phyloP scores from a whole-genome alignment of 2,329 filamentous ascomycete genomes.

The Ophiobolus disseminans region DNA sequence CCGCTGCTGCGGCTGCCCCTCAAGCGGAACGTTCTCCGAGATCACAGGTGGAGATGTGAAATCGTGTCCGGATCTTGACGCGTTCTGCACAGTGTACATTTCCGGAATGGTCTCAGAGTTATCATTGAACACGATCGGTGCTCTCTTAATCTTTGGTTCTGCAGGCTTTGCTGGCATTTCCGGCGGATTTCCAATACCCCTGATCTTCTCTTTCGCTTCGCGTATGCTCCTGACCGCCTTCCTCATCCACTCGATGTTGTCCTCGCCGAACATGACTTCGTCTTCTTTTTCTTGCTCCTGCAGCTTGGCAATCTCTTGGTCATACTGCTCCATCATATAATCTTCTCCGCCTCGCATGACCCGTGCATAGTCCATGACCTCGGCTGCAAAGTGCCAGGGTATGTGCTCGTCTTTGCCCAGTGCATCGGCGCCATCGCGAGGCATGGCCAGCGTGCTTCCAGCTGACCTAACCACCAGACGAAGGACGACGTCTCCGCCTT shows the following conservation, averaged over 20 bases:
- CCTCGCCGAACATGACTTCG: slow-evolving; percentile 88
- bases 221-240: slow-evolving; percentile 79
- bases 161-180: slow-evolving; percentile 59
- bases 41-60: slow-evolving; percentile 29
- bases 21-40: slow-evolving; percentile 8
- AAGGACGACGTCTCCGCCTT: slow-evolving; percentile 88
- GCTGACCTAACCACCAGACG: slow-evolving; percentile 82
- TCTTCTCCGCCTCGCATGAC: slow-evolving; percentile 93
- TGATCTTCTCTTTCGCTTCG: slow-evolving; percentile 77
- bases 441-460: slow-evolving; percentile 84
- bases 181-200: slow-evolving; percentile 71
- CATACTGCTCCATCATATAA: slow-evolving; percentile 84
- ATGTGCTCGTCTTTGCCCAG: slow-evolving; percentile 75
- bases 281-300: slow-evolving; percentile 83
- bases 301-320: slow-evolving; percentile 78
- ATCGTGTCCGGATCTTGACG: slow-evolving; percentile 54
- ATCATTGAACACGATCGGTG: slow-evolving; percentile 59
- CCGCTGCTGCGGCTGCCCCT: slow-evolving; percentile 20
- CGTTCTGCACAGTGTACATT: slow-evolving; percentile 60
- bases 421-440: slow-evolving; percentile 78
- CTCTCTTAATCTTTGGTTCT: slow-evolving; percentile 56
- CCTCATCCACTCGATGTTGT: slow-evolving; percentile 83
- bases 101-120: slow-evolving; percentile 56
- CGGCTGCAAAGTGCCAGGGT: slow-evolving; percentile 93
- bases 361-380: slow-evolving; percentile 91